Conservation (phyloP, 106 monocot species). For the Phalaenopsis aphrodite region DNA sequence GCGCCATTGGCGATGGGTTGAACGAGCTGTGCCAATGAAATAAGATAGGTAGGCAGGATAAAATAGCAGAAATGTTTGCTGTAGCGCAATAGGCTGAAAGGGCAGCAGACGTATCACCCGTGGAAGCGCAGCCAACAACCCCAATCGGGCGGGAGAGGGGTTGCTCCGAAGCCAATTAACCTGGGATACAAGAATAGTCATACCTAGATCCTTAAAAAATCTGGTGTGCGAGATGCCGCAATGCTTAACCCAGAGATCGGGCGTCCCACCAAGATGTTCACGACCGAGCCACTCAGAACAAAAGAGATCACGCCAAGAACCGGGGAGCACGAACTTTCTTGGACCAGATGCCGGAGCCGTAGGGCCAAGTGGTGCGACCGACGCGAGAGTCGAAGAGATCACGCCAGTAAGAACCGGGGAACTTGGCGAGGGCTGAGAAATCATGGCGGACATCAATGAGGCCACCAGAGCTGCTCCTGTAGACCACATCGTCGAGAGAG, state of each 20-base stretch:
- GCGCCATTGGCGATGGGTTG: conserved; percentile 6
- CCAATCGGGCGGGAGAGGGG: conserved; percentile 12
- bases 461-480: conserved; percentile 63
- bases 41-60: neutral
- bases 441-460: conserved; percentile 20
- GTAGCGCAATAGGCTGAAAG: too few species aligned
- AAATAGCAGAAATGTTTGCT: neutral
- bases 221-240: conserved; percentile 94
- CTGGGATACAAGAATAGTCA: conserved; percentile 95
- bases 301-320: conserved; percentile 72
- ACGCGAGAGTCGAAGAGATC: too few species aligned
- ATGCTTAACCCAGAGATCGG: conserved; percentile 94
- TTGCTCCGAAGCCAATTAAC: conserved; percentile 66
- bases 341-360: too few species aligned
- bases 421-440: conserved; percentile 32
- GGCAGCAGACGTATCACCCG: too few species aligned
- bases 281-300: conserved; percentile 79
- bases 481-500: conserved; percentile 90
- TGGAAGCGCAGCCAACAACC: too few species aligned
- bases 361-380: too few species aligned
- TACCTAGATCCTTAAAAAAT: conserved; percentile 89
- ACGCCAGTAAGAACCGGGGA: conserved; percentile 31
- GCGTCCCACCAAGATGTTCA: conserved; percentile 74
- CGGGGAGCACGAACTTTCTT: conserved; percentile 8
- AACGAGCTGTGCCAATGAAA: neutral